Percentiles rank a stretch among this genome's conserved stretches.
Conservation (phyloP, 2,329 filamentous ascomycete species). For the Alternaria hordeiaustralica region DNA sequence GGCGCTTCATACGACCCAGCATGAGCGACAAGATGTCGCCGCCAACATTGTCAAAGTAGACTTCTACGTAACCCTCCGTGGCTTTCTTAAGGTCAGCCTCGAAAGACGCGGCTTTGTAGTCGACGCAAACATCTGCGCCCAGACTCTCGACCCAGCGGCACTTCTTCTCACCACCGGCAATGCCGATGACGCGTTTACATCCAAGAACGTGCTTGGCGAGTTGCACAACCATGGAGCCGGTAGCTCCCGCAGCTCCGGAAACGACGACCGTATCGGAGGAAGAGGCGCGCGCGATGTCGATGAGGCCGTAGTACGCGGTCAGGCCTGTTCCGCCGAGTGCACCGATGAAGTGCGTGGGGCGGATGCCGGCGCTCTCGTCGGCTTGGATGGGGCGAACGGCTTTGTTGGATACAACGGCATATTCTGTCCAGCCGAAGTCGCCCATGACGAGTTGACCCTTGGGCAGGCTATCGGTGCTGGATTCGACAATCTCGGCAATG, state of each 20-base stretch:
- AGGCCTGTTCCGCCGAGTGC: constrained; percentile 61
- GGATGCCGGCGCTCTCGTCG: constrained; percentile 44
- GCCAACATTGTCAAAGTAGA: constrained; percentile 61
- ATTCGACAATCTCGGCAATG: constrained; percentile 66
- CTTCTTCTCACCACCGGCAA: constrained; percentile 61
- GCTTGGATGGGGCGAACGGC: constrained; percentile 39
- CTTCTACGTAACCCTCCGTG: constrained; percentile 59
- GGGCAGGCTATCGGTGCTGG: constrained; percentile 60
- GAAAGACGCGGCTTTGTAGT: constrained; percentile 61
- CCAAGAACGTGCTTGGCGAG: constrained; percentile 59
- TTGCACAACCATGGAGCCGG: constrained; percentile 71
- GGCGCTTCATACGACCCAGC: constrained; percentile 51
- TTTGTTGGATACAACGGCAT: constrained; percentile 59
- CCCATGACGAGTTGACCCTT: constrained; percentile 65
- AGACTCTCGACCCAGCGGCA: constrained; percentile 59
- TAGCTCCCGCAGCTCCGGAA: constrained; percentile 78
- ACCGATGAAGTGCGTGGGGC: constrained; percentile 55
- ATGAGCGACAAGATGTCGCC: constrained; percentile 57
- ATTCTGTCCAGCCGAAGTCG: constrained; percentile 68
- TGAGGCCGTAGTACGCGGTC: constrained; percentile 78
- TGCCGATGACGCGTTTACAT: constrained; percentile 59
- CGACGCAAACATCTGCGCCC: constrained; percentile 61
- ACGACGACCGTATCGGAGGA: constrained; percentile 76
- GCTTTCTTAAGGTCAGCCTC: constrained; percentile 54
- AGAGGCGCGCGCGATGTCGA: constrained; percentile 69